These are phyloP conservation scores for Rhizopus microsporus DNA, from an alignment of 371 early-diverging fungal species.

Conservation along the genomic window DNA sequence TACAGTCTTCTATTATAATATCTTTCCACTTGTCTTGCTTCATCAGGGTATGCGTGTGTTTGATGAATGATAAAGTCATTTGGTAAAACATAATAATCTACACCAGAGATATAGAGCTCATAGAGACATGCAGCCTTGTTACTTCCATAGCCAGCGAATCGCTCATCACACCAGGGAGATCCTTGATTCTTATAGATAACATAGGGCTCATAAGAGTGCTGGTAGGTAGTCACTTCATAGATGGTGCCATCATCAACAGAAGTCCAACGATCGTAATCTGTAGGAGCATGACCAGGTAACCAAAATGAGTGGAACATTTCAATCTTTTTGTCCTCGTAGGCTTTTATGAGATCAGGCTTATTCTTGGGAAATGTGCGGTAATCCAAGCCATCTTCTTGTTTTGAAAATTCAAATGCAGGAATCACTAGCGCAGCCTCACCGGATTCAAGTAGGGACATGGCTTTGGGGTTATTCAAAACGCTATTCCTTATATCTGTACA, in stretches of 20 bases:
- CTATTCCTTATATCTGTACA: constrained; percentile 53
- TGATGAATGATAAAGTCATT: constrained; percentile 65
- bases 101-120: constrained; percentile 64
- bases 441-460: constrained; percentile 36
- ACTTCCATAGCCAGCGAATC: constrained; percentile 67
- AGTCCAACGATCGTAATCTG: constrained; percentile 57
- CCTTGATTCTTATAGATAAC: constrained; percentile 55
- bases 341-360: constrained; percentile 39
- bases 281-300: constrained; percentile 58
- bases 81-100: constrained; percentile 60
- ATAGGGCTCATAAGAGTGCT: constrained; percentile 64
- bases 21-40: constrained; percentile 57
- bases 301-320: constrained; percentile 61
- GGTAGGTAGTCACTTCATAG: constrained; percentile 56
- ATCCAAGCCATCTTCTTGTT: constrained; percentile 55
- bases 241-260: constrained; percentile 23
- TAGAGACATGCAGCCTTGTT: constrained; percentile 70
- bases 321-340: constrained; percentile 38
- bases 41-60: constrained; percentile 60
- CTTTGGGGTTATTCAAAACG: constrained; percentile 36
- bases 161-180: constrained; percentile 65
- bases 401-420: constrained; percentile 62
- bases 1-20: constrained; percentile 62
- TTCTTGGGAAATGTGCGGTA: constrained; percentile 49
- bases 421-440: constrained; percentile 55